Evolutionary conservation across 768 basidiomycete species (phyloP), one percentile per base, ranked within the genome.

Genomic region (Tylopilus vinaceipallidus): DNA sequence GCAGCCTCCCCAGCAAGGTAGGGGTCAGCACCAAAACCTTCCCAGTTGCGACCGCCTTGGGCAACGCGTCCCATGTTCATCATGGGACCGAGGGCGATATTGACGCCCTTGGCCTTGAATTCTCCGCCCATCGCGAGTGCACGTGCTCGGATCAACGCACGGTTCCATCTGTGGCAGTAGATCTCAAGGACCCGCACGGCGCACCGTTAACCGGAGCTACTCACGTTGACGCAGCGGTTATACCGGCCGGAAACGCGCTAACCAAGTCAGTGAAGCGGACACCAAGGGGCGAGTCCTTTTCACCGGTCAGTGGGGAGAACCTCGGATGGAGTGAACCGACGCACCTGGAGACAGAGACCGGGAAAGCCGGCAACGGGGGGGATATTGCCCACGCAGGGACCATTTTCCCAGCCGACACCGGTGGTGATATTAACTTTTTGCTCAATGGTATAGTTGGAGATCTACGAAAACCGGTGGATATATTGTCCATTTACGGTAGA

Each of bases 11-110:
- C 91, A n/a, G 80, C 60, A 14, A 95, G 72, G 71, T 82, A 95
- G 0, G 94, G 94, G 65, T 97, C 94, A 10, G 80, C 91, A 26
- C 93, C 92, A 50, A 93, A 94, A n/a, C 91, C 91, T 74, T 95
- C 94, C 90, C 91, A 95, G 67, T 94, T 92, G 24, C 94, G 75
- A 16, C 94, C 94, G 7, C 87, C 91, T 55, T 80, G 75, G 3
- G 88, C 83, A 17, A 85, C 69, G 16, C 89, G 81, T 1, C 86
- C 88, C 73, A 95, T 80, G 64, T 94, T 93, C 83, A 91, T 93
- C 86, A 89, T 89, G 0, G 91, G 80, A 24, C 78, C 80, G 7
- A 95, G 76, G 10, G 83, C 86, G 42, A 95, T 71, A 58, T 97
- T 81, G 39, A 90, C 83, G 20, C 95, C 95, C 63, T 95, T 93